phyloP scores from a whole-genome alignment of 306 rosid genomes.

The Vachellia collinsii region DNA sequence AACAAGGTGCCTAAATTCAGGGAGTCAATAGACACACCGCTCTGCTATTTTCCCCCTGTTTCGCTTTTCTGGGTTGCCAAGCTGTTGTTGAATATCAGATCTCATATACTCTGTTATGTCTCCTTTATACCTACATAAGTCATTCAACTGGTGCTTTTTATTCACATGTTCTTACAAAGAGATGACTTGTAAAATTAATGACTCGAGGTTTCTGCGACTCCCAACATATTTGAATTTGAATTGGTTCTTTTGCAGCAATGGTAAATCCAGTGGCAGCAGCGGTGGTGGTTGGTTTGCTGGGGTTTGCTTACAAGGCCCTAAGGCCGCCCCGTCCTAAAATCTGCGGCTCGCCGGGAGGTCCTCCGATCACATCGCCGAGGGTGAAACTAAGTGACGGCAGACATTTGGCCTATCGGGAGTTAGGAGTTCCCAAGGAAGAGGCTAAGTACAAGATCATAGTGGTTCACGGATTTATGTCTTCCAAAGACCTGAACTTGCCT shows the following conservation, averaged over 20 bases:
- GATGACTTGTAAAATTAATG: background rate
- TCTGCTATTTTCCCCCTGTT: background rate
- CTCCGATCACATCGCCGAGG: constrained; percentile 66
- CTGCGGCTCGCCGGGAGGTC: constrained; percentile 70
- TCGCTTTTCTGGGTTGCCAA: background rate
- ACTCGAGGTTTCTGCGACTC: background rate
- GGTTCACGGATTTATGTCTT: constrained; percentile 60
- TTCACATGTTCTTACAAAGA: background rate
- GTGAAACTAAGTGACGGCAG: constrained; percentile 75
- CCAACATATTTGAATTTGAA: background rate
- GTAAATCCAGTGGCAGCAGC: constrained; percentile 54
- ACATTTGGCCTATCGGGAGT: constrained; percentile 76
- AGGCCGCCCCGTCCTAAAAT: constrained; percentile 67
- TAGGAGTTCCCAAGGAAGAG: constrained; percentile 68
- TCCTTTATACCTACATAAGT: background rate
- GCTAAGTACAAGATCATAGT: constrained; percentile 71
- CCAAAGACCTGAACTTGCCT: constrained; percentile 60
- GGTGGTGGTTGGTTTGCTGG: constrained; percentile 53
- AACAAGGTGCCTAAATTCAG: background rate
- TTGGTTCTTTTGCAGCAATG: constrained; percentile 52
- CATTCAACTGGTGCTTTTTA: background rate
- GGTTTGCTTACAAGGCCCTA: constrained; percentile 58
- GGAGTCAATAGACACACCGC: background rate
- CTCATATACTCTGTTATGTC: background rate
- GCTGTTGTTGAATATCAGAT: background rate